These are phyloP conservation scores for Trichomonas vaginalis DNA, from an alignment of 208 protist genomes.

Conservation along the genomic window DNA sequence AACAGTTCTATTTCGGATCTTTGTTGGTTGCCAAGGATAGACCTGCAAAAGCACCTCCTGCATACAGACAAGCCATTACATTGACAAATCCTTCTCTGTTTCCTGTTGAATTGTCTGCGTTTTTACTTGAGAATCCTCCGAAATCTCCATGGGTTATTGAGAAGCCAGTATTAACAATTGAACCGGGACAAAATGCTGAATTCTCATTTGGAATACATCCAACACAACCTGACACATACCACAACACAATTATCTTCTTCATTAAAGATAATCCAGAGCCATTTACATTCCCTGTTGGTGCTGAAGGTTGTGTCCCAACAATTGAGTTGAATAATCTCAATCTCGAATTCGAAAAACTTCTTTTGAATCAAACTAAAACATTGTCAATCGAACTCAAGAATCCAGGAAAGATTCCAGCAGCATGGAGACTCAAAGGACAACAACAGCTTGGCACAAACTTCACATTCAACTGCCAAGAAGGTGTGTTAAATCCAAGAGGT, in stretches of 20 bases:
- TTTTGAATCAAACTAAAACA: background rate
- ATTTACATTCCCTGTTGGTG: background rate
- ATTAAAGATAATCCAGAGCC: conserved; percentile 12
- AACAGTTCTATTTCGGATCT: background rate
- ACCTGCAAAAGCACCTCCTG: background rate
- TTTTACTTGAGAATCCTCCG: background rate
- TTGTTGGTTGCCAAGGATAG: background rate
- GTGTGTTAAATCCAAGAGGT: background rate
- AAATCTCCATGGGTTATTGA: background rate
- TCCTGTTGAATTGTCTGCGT: background rate
- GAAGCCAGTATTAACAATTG: background rate
- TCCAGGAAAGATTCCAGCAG: background rate
- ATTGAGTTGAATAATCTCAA: background rate
- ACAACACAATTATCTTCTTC: background rate
- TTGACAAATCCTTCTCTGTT: background rate
- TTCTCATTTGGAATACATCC: background rate
- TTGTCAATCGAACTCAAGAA: background rate
- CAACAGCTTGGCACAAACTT: background rate
- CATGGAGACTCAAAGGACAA: background rate
- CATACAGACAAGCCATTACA: background rate
- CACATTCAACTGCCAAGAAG: background rate
- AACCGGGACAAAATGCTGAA: background rate
- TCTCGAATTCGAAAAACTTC: background rate
- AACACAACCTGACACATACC: background rate
- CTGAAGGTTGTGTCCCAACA: background rate